A percentile compares a stretch with the other conserved stretches of the same genome.
These are phyloP conservation scores for Penicillium paxilli DNA, from an alignment of 495 filamentous ascomycete genomes.

Conservation along the genomic window DNA sequence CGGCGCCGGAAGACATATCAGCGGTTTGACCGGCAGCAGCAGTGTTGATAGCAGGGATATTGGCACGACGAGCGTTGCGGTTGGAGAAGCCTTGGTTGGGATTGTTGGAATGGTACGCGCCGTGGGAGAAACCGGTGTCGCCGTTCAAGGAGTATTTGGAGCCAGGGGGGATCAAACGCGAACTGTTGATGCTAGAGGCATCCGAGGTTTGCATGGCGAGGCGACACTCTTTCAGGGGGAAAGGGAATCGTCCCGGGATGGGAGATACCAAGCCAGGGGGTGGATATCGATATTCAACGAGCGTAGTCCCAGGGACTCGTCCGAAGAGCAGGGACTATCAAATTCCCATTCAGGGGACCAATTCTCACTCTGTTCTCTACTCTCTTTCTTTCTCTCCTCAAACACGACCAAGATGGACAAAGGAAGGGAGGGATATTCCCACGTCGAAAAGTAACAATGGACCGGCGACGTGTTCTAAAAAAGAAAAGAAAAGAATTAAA, in stretches of 20 bases:
- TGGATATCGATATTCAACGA: constrained; percentile 50
- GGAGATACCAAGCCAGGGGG: constrained; percentile 21
- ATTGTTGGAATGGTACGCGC: constrained; percentile 80
- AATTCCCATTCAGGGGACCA: constrained; percentile 17
- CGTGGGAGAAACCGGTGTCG: constrained; percentile 86
- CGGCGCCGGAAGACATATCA: constrained; percentile 85
- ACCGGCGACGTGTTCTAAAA: constrained; percentile 30
- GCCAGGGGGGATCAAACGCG: constrained; percentile 59
- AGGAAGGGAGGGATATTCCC: constrained; percentile 32
- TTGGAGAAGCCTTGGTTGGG: constrained; percentile 72
- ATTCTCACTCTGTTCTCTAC: background rate
- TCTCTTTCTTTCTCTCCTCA: background rate
- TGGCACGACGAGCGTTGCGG: constrained; percentile 76
- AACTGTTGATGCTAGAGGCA: constrained; percentile 54
- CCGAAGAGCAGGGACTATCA: constrained; percentile 2
- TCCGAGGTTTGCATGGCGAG: constrained; percentile 86
- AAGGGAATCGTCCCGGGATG: background rate
- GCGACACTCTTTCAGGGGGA: constrained; percentile 7
- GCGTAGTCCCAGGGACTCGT: background rate
- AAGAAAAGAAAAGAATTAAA: constrained; percentile 20
- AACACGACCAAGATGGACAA: constrained; percentile 3
- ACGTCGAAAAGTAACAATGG: constrained; percentile 30
- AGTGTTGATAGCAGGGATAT: constrained; percentile 94
- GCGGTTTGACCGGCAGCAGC: constrained; percentile 55
- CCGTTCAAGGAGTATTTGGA: constrained; percentile 62